Evolutionary conservation across 805 yeast genomes (phyloP).

Genomic region (Metschnikowia koreensis): DNA sequence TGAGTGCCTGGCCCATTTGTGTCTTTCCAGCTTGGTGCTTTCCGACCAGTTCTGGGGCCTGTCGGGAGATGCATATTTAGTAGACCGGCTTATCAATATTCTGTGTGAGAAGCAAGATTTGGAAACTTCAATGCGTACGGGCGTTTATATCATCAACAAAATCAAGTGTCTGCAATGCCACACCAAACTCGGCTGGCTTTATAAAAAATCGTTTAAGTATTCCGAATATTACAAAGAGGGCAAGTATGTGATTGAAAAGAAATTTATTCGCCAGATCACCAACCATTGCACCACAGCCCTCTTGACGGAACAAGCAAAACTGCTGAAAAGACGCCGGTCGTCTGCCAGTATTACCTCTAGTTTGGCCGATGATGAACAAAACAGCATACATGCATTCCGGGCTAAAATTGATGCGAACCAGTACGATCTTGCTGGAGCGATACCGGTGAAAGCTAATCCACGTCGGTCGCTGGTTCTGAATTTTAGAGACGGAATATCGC

Average conservation of each 20-base stretch:
- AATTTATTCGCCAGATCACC: conserved; percentile 33
- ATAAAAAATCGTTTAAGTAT: conserved; percentile 35
- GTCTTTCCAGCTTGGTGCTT: conserved; percentile 34
- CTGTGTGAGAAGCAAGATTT: conserved; percentile 25
- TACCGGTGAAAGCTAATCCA: background rate
- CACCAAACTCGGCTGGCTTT: conserved; percentile 39
- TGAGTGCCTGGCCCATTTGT: conserved; percentile 41
- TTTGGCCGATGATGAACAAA: conserved; percentile 7
- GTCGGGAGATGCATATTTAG: conserved; percentile 42
- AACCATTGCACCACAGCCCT: conserved; percentile 35
- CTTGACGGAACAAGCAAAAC: conserved; percentile 33
- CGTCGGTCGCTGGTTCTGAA: conserved; percentile 4
- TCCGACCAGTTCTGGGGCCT: conserved; percentile 41
- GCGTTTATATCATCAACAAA: conserved; percentile 35
- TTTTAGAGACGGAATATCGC: conserved; percentile 10
- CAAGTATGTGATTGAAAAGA: conserved; percentile 42
- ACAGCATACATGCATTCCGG: conserved; percentile 9
- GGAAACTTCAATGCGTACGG: conserved; percentile 41
- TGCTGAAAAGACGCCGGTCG: conserved; percentile 24
- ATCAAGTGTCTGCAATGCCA: conserved; percentile 41
- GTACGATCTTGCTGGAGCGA: conserved; percentile 1
- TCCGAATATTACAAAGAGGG: conserved; percentile 43
- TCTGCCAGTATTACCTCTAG: conserved; percentile 15
- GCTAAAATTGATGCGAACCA: conserved; percentile 6
- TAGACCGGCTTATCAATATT: conserved; percentile 38